Evolutionary conservation across 192 early-diverging fungal species (phyloP).

Genomic region (Backusella sp.): DNA sequence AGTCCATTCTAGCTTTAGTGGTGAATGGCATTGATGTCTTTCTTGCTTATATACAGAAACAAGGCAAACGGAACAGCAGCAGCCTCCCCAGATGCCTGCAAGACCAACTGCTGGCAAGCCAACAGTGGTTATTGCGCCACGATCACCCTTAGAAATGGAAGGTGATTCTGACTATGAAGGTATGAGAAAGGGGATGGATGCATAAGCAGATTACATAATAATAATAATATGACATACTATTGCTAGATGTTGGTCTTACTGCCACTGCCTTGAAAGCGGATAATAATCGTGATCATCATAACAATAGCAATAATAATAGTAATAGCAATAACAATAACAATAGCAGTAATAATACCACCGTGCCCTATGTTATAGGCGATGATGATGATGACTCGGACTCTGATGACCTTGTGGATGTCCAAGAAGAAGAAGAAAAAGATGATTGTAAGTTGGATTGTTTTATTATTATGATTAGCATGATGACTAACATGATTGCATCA

Average conservation of each 20-base stretch:
- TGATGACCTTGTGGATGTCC: constrained; percentile 24
- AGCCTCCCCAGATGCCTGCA: neutral
- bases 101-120: neutral
- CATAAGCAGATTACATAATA: neutral
- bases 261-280: neutral
- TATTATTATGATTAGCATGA: too few relatives aligned
- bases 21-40: too few relatives aligned
- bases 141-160: constrained; percentile 12
- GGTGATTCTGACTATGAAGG: constrained; percentile 16
- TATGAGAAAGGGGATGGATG: neutral
- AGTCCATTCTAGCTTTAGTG: neutral
- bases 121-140: constrained; percentile 11
- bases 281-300: too few relatives aligned
- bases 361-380: constrained; percentile 29
- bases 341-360: neutral
- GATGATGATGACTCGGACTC: constrained; percentile 25
- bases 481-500: too few relatives aligned
- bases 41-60: neutral
- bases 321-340: too few relatives aligned
- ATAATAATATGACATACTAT: neutral
- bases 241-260: neutral
- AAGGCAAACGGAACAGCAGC: neutral
- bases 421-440: constrained; percentile 21
- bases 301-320: too few relatives aligned
- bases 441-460: neutral